phyloP scores from a whole-genome alignment of 73 alveolate species.

The Symbiodinium pilosum region DNA sequence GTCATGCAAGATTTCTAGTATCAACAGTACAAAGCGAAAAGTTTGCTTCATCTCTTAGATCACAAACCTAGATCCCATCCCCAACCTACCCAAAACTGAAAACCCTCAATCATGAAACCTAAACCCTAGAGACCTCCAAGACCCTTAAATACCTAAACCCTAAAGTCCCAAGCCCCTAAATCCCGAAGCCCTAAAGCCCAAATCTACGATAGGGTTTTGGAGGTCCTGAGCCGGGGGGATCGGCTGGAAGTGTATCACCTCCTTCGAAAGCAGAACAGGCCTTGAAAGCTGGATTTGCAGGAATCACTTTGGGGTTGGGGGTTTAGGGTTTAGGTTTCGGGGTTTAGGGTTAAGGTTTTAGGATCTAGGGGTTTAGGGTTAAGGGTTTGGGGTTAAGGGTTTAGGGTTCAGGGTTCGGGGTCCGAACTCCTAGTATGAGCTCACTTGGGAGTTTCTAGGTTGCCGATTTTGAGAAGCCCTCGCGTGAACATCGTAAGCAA shows the following conservation, averaged over 20 bases:
- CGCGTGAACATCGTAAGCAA: too few species aligned
- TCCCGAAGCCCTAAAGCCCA: not conserved
- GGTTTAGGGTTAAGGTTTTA: not conserved
- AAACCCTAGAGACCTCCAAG: not conserved
- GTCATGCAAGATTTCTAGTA: too few species aligned
- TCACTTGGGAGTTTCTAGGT: not conserved
- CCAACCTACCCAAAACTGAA: too few species aligned
- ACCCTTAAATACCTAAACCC: not conserved
- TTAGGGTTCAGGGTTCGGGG: not conserved
- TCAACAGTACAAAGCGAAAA: too few species aligned
- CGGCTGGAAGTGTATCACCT: constrained; percentile 47
- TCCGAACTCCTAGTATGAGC: too few species aligned
- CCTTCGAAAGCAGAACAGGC: constrained; percentile 44
- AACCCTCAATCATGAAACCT: too few species aligned
- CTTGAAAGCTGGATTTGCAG: not conserved
- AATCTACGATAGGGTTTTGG: too few species aligned
- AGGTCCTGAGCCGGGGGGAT: constrained; percentile 58
- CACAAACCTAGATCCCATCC: too few species aligned
- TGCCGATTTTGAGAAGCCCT: too few species aligned
- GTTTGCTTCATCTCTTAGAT: too few species aligned
- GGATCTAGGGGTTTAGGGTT: not conserved
- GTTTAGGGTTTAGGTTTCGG: not conserved
- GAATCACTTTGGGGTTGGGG: not conserved
- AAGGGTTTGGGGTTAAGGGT: not conserved
- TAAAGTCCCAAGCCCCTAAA: not conserved